A percentile compares a stretch with the other conserved stretches of the same genome.
phyloP scores from a whole-genome alignment of 768 basidiomycete species.

The Galerina marginata region DNA sequence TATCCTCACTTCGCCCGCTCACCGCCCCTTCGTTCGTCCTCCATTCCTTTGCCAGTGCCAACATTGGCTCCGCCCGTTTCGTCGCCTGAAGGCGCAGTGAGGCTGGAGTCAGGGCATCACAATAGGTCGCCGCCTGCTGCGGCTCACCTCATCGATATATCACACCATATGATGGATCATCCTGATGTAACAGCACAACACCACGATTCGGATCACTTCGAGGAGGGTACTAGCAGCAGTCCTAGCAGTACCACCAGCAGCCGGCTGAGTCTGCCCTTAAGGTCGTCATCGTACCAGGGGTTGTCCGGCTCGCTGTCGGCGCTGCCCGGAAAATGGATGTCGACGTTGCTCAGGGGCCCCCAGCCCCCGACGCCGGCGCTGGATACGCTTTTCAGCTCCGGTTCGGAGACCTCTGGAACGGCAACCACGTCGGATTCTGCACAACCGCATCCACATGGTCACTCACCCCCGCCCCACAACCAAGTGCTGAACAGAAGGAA shows the following conservation, averaged over 20 bases:
- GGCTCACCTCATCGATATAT: conserved; percentile 29
- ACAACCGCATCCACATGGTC: neutral
- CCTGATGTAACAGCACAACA: neutral
- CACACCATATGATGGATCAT: conserved; percentile 4
- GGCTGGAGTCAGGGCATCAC: neutral
- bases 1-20: conserved; percentile 29
- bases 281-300: conserved; percentile 7
- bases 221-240: neutral
- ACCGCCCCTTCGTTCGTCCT: conserved; percentile 35
- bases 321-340: conserved; percentile 24
- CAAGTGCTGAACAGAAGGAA: neutral
- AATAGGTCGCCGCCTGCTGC: conserved; percentile 2
- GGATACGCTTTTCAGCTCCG: neutral
- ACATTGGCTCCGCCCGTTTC: conserved; percentile 45
- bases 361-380: neutral
- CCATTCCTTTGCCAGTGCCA: conserved; percentile 33
- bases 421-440: neutral
- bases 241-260: neutral
- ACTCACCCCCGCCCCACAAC: neutral
- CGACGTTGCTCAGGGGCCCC: conserved; percentile 20
- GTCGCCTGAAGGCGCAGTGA: conserved; percentile 22
- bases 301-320: conserved; percentile 17
- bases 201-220: neutral
- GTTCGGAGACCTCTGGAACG: neutral
- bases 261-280: neutral